These are phyloP conservation scores for Colletotrichum orbiculare DNA, from an alignment of 2,329 filamentous ascomycete genomes.

Conservation along the genomic window DNA sequence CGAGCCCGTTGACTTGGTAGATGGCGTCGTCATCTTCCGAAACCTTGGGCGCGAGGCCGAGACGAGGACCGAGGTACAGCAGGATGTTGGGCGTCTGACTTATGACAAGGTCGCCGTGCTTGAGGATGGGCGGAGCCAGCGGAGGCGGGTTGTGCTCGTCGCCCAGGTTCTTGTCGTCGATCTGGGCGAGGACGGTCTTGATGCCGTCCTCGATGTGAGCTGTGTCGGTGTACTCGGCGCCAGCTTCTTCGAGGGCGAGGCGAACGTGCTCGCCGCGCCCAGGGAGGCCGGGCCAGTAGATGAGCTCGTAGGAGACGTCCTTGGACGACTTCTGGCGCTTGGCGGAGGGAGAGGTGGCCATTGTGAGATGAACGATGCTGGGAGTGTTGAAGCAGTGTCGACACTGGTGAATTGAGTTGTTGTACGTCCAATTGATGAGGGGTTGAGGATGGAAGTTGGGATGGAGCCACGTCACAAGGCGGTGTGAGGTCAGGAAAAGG, in stretches of 20 bases:
- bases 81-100: constrained; percentile 80
- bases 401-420: too few species aligned
- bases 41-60: constrained; percentile 65
- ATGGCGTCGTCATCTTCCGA: constrained; percentile 53
- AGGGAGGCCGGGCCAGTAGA: constrained; percentile 79
- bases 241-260: constrained; percentile 76
- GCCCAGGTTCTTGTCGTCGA: constrained; percentile 57
- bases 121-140: constrained; percentile 75
- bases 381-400: background rate
- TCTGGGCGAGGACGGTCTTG: constrained; percentile 58
- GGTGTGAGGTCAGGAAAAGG: too few species aligned
- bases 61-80: constrained; percentile 71
- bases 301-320: constrained; percentile 67
- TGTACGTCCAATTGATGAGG: too few species aligned
- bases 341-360: constrained; percentile 36
- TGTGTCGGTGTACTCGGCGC: constrained; percentile 72
- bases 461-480: too few species aligned
- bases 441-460: too few species aligned
- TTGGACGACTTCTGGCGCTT: constrained; percentile 51
- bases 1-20: constrained; percentile 71
- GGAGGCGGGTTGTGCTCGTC: constrained; percentile 71
- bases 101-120: constrained; percentile 70
- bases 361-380: background rate
- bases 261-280: constrained; percentile 82
- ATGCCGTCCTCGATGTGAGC: constrained; percentile 61